Conservation (phyloP, 306 rosid genomes). For the Sicyos baderoa region DNA sequence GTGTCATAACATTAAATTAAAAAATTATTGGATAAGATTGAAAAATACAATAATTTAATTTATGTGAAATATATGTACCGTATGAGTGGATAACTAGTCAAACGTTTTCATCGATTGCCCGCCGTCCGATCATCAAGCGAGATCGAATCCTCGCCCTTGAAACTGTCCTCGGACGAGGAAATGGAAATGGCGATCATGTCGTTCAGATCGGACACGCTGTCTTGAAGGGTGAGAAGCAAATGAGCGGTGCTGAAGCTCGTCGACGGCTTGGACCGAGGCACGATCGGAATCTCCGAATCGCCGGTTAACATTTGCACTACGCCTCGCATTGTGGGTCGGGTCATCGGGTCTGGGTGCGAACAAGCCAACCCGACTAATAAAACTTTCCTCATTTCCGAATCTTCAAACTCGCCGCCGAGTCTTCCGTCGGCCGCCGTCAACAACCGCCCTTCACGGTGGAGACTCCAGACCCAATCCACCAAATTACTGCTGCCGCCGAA, state of each 20-base stretch:
- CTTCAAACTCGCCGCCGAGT: constrained; percentile 55
- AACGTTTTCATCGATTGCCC: neutral
- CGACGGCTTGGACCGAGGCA: constrained; percentile 64
- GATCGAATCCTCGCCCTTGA: constrained; percentile 43
- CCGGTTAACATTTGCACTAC: constrained; percentile 88
- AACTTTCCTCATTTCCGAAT: constrained; percentile 57
- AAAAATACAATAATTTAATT: constrained; percentile 10
- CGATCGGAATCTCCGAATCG: constrained; percentile 75
- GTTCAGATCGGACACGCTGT: constrained; percentile 81
- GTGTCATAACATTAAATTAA: constrained; percentile 7
- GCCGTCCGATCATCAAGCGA: constrained; percentile 26
- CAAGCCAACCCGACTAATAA: constrained; percentile 73
- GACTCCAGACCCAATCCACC: constrained; percentile 96
- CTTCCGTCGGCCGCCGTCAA: constrained; percentile 53
- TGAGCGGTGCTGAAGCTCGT: constrained; percentile 63
- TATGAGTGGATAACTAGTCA: constrained; percentile 19
- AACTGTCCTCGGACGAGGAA: constrained; percentile 59
- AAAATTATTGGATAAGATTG: constrained; percentile 5
- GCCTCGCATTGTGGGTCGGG: constrained; percentile 69
- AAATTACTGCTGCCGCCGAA: constrained; percentile 49
- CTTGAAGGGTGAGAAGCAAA: constrained; percentile 64
- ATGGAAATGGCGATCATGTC: constrained; percentile 60
- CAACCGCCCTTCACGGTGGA: constrained; percentile 70
- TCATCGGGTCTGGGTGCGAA: constrained; percentile 71
- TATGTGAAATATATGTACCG: constrained; percentile 22